These are phyloP conservation scores for Thelonectria discophora DNA, from an alignment of 2,329 filamentous ascomycete species.

Conservation along the genomic window DNA sequence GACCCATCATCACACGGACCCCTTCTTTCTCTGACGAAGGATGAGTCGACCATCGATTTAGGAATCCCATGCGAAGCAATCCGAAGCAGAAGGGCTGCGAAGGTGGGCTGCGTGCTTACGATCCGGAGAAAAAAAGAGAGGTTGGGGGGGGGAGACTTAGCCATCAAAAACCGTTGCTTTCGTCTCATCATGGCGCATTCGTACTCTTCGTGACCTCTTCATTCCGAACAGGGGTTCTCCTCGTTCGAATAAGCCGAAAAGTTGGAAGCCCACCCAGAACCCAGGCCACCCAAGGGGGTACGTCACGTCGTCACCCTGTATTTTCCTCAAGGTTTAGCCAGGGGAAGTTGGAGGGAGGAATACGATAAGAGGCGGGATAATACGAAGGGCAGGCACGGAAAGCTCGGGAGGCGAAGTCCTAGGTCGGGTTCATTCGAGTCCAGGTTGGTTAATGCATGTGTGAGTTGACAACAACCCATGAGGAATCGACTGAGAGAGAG, in stretches of 20 bases:
- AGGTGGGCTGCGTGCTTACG: not conserved
- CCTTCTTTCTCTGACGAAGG: constrained; percentile 2
- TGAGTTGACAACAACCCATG: constrained; percentile 20
- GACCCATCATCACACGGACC: not conserved
- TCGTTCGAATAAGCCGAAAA: not conserved
- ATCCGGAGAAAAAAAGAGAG: not conserved
- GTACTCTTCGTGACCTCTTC: too few relatives aligned
- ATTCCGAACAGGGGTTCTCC: not conserved
- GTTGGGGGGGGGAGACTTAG: not conserved
- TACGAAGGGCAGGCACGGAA: constrained; percentile 3
- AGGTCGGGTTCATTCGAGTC: not conserved
- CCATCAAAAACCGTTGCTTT: not conserved
- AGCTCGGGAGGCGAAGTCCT: not conserved
- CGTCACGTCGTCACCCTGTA: not conserved
- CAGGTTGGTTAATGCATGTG: constrained; percentile 1
- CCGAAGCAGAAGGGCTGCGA: not conserved
- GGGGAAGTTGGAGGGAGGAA: not conserved
- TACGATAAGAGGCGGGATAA: constrained; percentile 18
- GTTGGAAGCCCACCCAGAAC: not conserved
- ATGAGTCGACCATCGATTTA: constrained; percentile 13
- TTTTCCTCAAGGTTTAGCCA: not conserved
- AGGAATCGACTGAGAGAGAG: not conserved
- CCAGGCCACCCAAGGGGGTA: not conserved
- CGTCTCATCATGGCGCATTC: not conserved
- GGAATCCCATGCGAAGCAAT: not conserved